A percentile compares a stretch with the other conserved stretches of the same genome.
Conservation (phyloP, 73 alveolate species). For the Paramecium octaurelia region DNA sequence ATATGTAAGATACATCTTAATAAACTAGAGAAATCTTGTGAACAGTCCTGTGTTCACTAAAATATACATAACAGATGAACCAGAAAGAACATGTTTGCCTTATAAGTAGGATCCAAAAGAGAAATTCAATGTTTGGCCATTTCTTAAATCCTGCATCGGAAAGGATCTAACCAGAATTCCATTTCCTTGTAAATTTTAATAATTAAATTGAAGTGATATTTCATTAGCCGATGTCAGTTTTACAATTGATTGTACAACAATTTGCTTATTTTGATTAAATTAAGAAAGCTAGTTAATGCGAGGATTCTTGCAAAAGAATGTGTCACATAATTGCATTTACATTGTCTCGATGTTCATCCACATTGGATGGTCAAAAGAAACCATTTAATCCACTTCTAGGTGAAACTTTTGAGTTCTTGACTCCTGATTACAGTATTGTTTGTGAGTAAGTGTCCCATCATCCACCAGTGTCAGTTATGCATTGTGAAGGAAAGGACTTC, state of each 20-base stretch:
- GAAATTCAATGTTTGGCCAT: background rate
- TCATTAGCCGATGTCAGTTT: background rate
- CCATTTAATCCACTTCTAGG: conserved; percentile 83
- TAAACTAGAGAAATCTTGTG: background rate
- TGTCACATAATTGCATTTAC: conserved; percentile 64
- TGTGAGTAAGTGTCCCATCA: conserved; percentile 78
- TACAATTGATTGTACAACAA: background rate
- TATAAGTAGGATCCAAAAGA: conserved; percentile 28
- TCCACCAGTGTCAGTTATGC: conserved; percentile 82
- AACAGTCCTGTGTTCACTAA: background rate
- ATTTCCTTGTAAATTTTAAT: background rate
- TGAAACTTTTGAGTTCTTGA: conserved; percentile 69
- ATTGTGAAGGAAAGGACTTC: conserved; percentile 74
- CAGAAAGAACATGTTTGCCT: background rate
- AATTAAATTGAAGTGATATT: background rate
- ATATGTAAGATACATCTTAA: background rate
- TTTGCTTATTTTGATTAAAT: conserved; percentile 15
- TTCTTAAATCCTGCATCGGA: background rate
- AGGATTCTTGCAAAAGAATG: conserved; percentile 61
- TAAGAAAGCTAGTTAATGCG: background rate
- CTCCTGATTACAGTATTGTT: conserved; percentile 59
- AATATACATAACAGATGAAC: conserved; percentile 39
- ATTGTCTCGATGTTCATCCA: conserved; percentile 58
- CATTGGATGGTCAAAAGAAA: conserved; percentile 65
- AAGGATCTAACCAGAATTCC: conserved; percentile 39